phyloP scores from a whole-genome alignment of 2,329 filamentous ascomycete species.

The Helminthosporium solani region DNA sequence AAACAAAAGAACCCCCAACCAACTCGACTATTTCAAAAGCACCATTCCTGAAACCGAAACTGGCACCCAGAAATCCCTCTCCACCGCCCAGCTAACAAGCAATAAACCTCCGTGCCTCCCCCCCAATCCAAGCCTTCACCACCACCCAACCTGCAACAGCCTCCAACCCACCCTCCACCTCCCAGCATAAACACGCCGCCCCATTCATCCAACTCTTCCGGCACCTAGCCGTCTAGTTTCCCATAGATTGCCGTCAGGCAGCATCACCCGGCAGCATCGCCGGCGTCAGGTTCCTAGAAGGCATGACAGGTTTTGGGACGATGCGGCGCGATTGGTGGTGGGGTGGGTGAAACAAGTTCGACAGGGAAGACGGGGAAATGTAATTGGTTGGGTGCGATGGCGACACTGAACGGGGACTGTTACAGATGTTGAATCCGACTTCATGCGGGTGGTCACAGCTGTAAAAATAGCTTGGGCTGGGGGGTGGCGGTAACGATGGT shows the following conservation, averaged over 20 bases:
- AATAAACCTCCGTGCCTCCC: too few relatives aligned
- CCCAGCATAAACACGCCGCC: background rate
- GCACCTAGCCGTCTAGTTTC: conserved; percentile 4
- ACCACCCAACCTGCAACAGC: too few relatives aligned
- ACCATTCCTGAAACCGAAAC: too few relatives aligned
- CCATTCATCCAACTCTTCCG: background rate
- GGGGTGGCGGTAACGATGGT: conserved; percentile 8
- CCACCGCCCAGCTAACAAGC: too few relatives aligned
- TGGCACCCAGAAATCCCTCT: too few relatives aligned
- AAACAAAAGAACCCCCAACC: too few relatives aligned
- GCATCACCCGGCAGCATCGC: background rate
- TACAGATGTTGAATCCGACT: conserved; percentile 15
- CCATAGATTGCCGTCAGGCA: conserved; percentile 6
- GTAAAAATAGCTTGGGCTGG: conserved; percentile 10
- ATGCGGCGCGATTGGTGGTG: conserved; percentile 5
- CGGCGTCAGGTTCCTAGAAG: too few relatives aligned
- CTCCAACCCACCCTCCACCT: too few relatives aligned
- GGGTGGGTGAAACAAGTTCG: conserved; percentile 12
- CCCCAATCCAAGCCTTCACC: too few relatives aligned
- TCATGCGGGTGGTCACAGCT: conserved; percentile 10
- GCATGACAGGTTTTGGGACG: background rate
- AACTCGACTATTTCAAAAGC: too few relatives aligned
- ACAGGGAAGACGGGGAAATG: conserved; percentile 8
- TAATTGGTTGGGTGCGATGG: too few relatives aligned
- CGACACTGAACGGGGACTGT: conserved; percentile 4